A percentile compares a stretch with the other conserved stretches of the same genome.
Conservation (phyloP, 2,329 filamentous ascomycete species). For the Drechslerella dactyloides region DNA sequence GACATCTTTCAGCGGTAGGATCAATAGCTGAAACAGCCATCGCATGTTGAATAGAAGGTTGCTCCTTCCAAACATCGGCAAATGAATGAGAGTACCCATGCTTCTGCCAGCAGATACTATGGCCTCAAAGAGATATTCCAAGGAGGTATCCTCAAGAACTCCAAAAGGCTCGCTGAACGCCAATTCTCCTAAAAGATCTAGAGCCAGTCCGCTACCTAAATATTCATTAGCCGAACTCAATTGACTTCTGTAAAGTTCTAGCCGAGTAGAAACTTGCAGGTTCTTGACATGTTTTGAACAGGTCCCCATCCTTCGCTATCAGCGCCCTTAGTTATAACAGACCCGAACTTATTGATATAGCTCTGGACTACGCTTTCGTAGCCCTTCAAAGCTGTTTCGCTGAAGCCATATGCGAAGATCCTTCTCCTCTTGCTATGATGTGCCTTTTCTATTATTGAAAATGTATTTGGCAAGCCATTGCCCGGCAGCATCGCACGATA, state of each 20-base stretch:
- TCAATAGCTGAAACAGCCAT: constrained; percentile 18
- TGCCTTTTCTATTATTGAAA: constrained; percentile 73
- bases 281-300: constrained; percentile 67
- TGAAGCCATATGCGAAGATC: constrained; percentile 75
- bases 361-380: constrained; percentile 72
- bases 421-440: constrained; percentile 74
- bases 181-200: constrained; percentile 63
- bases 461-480: constrained; percentile 67
- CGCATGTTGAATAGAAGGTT: constrained; percentile 36
- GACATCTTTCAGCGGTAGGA: constrained; percentile 28
- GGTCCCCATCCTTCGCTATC: constrained; percentile 65
- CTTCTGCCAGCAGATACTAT: constrained; percentile 26
- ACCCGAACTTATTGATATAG: constrained; percentile 71
- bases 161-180: constrained; percentile 64
- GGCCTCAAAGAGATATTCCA: constrained; percentile 60
- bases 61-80: constrained; percentile 26
- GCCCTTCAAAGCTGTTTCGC: constrained; percentile 69
- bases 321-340: constrained; percentile 62
- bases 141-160: constrained; percentile 61
- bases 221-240: constrained; percentile 52
- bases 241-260: constrained; percentile 24
- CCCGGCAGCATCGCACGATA: constrained; percentile 25
- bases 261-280: constrained; percentile 52
- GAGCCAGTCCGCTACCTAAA: constrained; percentile 56
- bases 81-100: constrained; percentile 29